phyloP scores from a whole-genome alignment of 2,329 filamentous ascomycete species.

The Diatrype stigma region DNA sequence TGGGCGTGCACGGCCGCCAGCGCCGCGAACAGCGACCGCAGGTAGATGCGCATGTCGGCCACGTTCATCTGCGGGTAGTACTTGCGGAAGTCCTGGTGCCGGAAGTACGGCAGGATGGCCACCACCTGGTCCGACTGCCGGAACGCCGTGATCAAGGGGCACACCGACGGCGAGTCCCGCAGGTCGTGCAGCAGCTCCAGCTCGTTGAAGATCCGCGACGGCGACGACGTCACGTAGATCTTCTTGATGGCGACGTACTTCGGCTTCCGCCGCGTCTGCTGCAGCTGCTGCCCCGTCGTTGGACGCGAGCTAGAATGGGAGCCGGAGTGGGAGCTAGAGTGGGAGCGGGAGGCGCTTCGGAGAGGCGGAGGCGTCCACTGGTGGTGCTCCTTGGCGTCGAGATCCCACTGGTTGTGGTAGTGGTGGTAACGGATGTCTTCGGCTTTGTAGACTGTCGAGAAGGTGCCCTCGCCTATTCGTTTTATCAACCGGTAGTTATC shows the following conservation, averaged over 20 bases:
- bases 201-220: constrained; percentile 90
- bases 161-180: constrained; percentile 77
- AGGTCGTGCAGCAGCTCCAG: constrained; percentile 89
- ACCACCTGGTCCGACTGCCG: constrained; percentile 91
- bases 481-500: constrained; percentile 87
- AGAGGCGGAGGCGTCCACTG: constrained; percentile 66
- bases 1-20: constrained; percentile 78
- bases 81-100: constrained; percentile 88
- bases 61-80: constrained; percentile 92
- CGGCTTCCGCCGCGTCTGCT: constrained; percentile 42
- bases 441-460: constrained; percentile 98
- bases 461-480: constrained; percentile 96
- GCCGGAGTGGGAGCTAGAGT: constrained; percentile 34
- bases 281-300: no score
- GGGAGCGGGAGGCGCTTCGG: constrained; percentile 44
- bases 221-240: constrained; percentile 97
- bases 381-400: constrained; percentile 59
- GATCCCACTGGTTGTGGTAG: constrained; percentile 85
- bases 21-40: constrained; percentile 82
- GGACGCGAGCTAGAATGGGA: constrained; percentile 31
- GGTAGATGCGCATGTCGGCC: constrained; percentile 82
- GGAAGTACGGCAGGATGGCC: constrained; percentile 91
- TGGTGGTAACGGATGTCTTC: constrained; percentile 83
- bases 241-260: constrained; percentile 97
- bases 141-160: constrained; percentile 96